These are phyloP conservation scores for Rhynchospora tenuis DNA, from an alignment of 176 grass and related monocot species.

Conservation along the genomic window DNA sequence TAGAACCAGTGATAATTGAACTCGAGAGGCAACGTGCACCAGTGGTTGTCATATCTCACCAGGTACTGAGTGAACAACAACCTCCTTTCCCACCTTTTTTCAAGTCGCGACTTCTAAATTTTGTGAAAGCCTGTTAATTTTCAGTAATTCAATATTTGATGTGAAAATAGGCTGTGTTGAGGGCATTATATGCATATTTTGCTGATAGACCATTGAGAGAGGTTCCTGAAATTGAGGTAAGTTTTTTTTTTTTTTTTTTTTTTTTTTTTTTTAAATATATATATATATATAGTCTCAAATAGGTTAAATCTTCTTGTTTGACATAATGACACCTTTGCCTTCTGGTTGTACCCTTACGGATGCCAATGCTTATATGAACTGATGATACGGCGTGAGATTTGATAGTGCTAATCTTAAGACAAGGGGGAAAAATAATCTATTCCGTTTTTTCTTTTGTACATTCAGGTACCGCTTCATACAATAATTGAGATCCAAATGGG, in stretches of 20 bases:
- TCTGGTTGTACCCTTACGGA: too few relatives aligned
- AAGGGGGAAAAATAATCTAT: not conserved
- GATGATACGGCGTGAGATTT: too few relatives aligned
- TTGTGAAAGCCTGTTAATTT: not conserved
- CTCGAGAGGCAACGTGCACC: conserved; percentile 92
- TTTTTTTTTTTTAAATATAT: not conserved
- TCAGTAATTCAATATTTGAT: conserved; percentile 7
- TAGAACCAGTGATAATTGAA: conserved; percentile 97
- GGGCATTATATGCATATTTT: conserved; percentile 91
- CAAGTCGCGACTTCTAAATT: not conserved
- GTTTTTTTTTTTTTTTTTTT: not conserved
- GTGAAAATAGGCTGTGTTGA: conserved; percentile 63
- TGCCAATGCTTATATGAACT: too few relatives aligned
- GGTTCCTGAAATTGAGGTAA: conserved; percentile 87
- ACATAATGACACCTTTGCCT: too few relatives aligned
- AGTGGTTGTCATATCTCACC: conserved; percentile 96
- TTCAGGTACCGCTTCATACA: conserved; percentile 85
- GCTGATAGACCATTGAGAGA: conserved; percentile 85
- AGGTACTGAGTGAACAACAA: conserved; percentile 37
- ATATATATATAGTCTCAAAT: too few relatives aligned
- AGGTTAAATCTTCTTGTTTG: too few relatives aligned
- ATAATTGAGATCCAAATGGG: conserved; percentile 99
- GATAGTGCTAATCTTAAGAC: too few relatives aligned
- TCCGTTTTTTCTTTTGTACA: not conserved
- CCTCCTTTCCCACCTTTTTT: not conserved